These are phyloP conservation scores for Moelleriella libera DNA, from an alignment of 2,329 filamentous ascomycete genomes.

Conservation along the genomic window DNA sequence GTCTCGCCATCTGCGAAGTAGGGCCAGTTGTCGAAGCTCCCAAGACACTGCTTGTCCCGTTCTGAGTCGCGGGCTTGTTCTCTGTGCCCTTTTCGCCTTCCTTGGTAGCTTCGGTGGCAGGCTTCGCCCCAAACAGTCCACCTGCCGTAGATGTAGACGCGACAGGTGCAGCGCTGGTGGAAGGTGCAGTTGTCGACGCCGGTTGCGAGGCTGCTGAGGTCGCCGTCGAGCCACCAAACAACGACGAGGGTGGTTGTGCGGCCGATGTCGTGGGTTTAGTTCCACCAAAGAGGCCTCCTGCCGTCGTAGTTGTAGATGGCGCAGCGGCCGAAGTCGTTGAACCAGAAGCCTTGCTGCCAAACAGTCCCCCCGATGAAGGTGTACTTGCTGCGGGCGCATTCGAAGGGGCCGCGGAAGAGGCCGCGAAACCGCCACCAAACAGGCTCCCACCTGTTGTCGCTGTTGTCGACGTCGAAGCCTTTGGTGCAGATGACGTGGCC, in stretches of 20 bases:
- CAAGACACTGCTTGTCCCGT: constrained; percentile 26
- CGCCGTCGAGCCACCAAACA: constrained; percentile 12
- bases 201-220: constrained; percentile 13
- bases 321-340: constrained; percentile 13
- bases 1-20: constrained; percentile 68
- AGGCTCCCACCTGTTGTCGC: constrained; percentile 16
- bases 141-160: constrained; percentile 9
- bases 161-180: constrained; percentile 13
- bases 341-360: constrained; percentile 18
- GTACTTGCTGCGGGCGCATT: constrained; percentile 13
- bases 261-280: constrained; percentile 6
- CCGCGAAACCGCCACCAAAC: constrained; percentile 17
- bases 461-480: constrained; percentile 15
- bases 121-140: constrained; percentile 18
- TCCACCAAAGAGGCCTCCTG: constrained; percentile 17
- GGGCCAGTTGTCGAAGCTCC: constrained; percentile 69
- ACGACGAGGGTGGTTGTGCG: constrained; percentile 6
- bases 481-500: constrained; percentile 18
- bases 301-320: constrained; percentile 15
- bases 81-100: constrained; percentile 9
- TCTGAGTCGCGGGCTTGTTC: constrained; percentile 15
- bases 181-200: constrained; percentile 10
- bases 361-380: constrained; percentile 12
- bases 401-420: constrained; percentile 8
- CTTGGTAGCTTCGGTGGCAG: constrained; percentile 13